These are phyloP conservation scores for Candida sanyiensis DNA, from an alignment of 805 yeast species.

Conservation along the genomic window DNA sequence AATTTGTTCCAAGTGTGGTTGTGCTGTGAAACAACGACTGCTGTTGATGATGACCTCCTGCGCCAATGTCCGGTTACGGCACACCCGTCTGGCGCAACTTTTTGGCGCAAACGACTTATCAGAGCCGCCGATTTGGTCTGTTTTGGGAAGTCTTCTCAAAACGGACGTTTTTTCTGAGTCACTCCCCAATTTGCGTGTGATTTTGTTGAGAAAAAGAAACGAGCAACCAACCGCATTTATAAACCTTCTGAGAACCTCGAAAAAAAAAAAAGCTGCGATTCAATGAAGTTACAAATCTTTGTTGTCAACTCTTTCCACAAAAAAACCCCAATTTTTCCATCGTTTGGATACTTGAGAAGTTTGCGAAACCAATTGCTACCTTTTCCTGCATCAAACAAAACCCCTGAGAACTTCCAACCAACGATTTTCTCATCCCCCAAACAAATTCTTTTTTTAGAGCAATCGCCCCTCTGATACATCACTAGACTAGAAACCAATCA, in stretches of 20 bases:
- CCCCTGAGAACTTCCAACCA: background rate
- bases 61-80: background rate
- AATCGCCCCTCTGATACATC: background rate
- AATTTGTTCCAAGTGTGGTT: too few species aligned
- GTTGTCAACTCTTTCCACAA: conserved; percentile 1
- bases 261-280: background rate
- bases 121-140: background rate
- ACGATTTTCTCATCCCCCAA: background rate
- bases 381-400: conserved; percentile 1
- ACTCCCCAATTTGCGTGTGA: conserved; percentile 5
- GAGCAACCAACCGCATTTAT: conserved; percentile 1
- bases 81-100: background rate
- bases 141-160: background rate
- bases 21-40: too few species aligned
- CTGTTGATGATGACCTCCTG: too few species aligned
- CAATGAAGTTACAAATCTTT: background rate
- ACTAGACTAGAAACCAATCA: conserved; percentile 5
- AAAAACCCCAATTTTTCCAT: background rate
- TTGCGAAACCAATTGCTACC: conserved; percentile 2
- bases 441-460: background rate
- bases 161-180: conserved; percentile 9
- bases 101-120: conserved; percentile 2
- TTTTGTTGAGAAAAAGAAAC: conserved; percentile 7
- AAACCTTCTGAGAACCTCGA: conserved; percentile 4
- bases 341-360: conserved; percentile 1